Base-by-base conservation (phyloP, 2,329 filamentous ascomycete species). In the Chalara sp. region DNA sequence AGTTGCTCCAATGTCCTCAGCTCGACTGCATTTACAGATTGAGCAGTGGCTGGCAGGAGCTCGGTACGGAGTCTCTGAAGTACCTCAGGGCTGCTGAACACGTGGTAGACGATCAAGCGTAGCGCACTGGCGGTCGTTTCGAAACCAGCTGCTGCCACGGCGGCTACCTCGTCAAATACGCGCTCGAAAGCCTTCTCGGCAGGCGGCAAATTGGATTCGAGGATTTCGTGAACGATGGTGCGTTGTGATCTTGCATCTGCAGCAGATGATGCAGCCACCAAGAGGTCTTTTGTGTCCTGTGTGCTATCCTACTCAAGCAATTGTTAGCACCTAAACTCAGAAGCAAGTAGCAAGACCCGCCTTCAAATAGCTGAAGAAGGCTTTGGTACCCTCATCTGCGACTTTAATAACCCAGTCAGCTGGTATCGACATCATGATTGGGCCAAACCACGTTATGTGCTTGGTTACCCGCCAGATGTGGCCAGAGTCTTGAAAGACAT, bases 121-220 rank as follows among this genome's bases (percentile, higher is more conserved):
- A 73, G 56, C 1, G 61, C 57, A 51, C 59, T 62, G 11, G 59
- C 61, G 1, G 60, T 65, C 0, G 68, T 72, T 35, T 69, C 66
- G 33, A 64, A 65, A 5, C 66, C 70, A 5, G 68, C 70, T 1
- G 43, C 50, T 1, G 55, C 58, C 6, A 67, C 60, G 3, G 68
- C 40, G 2, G 58, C 53, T 21, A 60, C 62, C 8, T 72, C 69
- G 2, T 63, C 57, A 3, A 55, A 54, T 4, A 72, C 52, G 0
- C 69, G 61, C 1, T 48, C 32, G 1, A 61, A 35, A 0, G 59
- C 56, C 52, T 69, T 70, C 31, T 71, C 69, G 3, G 52, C 21
- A 3, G 55, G 40, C 1, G 68, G 64, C 0, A 71, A 62, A 8
- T 51, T 41, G 12, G 50, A 54, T 13, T 56, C 31, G 5, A 60